Conservation (phyloP, 108 stramenopile genomes). For the Stephanodiscus triporus region DNA sequence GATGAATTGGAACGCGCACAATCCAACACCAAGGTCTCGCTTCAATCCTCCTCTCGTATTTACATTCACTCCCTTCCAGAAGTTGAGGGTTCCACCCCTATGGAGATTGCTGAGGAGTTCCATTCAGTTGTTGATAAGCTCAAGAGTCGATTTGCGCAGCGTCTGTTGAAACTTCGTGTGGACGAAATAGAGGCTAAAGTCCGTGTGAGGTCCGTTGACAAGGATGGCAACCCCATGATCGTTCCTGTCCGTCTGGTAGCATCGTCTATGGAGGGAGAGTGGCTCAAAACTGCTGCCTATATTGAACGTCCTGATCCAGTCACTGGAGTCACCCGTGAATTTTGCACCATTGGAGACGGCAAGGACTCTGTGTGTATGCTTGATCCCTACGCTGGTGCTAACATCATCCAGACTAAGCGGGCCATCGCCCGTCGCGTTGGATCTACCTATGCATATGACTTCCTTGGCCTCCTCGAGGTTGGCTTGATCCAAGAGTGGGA, state of each 20-base stretch:
- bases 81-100: conserved; percentile 68
- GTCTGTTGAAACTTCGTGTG: conserved; percentile 94
- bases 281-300: conserved; percentile 91
- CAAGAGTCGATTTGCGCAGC: conserved; percentile 84
- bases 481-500: conserved; percentile 86
- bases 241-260: conserved; percentile 93
- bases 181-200: conserved; percentile 98
- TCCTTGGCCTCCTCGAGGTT: conserved; percentile 96
- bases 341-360: conserved; percentile 80
- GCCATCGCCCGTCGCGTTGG: conserved; percentile 96
- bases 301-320: conserved; percentile 92
- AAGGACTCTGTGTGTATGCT: conserved; percentile 83
- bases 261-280: conserved; percentile 93
- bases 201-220: conserved; percentile 62
- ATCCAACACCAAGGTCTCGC: conserved; percentile 87
- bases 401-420: conserved; percentile 93
- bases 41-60: conserved; percentile 91
- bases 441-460: conserved; percentile 97
- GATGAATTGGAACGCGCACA: conserved; percentile 96
- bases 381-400: conserved; percentile 90
- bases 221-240: conserved; percentile 65
- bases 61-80: conserved; percentile 93
- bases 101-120: conserved; percentile 73
- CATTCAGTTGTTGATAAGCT: conserved; percentile 68
- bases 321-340: conserved; percentile 92